These are phyloP conservation scores for Musa balbisiana DNA, from an alignment of 202 grass and related monocot species.

Conservation along the genomic window DNA sequence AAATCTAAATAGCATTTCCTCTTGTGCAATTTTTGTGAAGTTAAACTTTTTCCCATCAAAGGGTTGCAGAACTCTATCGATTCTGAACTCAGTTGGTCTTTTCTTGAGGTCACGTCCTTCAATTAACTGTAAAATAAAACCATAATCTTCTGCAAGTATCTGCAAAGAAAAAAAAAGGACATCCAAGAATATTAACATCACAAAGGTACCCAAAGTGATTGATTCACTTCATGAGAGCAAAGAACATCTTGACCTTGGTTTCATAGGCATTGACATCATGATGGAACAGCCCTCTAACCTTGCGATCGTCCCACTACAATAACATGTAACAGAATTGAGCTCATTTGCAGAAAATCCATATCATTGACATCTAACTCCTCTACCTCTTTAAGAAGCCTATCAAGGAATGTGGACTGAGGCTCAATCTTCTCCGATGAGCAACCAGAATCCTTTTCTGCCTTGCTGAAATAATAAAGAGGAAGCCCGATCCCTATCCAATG, in stretches of 20 bases:
- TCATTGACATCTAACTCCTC: not conserved
- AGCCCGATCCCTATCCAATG: constrained; percentile 3
- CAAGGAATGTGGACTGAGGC: constrained; percentile 36
- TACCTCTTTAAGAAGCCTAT: constrained; percentile 60
- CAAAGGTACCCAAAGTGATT: not conserved
- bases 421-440: constrained; percentile 12
- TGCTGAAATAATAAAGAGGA: constrained; percentile 20
- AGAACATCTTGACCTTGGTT: constrained; percentile 41
- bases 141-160: constrained; percentile 54
- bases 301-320: constrained; percentile 60
- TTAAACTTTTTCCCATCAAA: constrained; percentile 73
- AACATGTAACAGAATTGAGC: not conserved
- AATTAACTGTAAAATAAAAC: constrained; percentile 53
- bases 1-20: constrained; percentile 63
- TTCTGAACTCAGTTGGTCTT: constrained; percentile 71
- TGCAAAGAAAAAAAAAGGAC: constrained; percentile 11
- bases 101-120: constrained; percentile 90
- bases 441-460: not conserved
- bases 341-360: not conserved
- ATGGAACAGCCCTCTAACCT: constrained; percentile 53
- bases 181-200: not conserved
- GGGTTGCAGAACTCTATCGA: constrained; percentile 71
- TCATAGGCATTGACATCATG: constrained; percentile 57
- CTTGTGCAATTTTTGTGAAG: constrained; percentile 60
- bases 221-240: not conserved